Conservation (phyloP, 78 protist genomes). For the Creolimax fragrantissima region DNA sequence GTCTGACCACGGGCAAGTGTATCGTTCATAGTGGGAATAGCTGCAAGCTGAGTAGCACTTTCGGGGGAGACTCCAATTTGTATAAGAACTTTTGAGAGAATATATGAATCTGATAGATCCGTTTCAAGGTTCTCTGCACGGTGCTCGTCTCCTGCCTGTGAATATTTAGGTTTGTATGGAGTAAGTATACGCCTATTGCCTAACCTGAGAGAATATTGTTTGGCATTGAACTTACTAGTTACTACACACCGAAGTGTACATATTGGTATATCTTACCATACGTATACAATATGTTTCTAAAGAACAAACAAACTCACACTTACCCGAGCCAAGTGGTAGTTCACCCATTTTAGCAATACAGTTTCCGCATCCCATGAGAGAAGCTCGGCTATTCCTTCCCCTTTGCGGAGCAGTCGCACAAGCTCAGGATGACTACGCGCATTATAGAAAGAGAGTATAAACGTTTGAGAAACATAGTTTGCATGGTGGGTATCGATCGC, state of each 20-base stretch:
- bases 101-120: constrained; percentile 42
- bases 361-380: constrained; percentile 62
- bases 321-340: constrained; percentile 59
- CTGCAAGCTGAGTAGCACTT: too few relatives aligned
- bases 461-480: too few relatives aligned
- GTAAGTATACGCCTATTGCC: too few relatives aligned
- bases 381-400: constrained; percentile 72
- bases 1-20: background rate
- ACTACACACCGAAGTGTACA: too few relatives aligned
- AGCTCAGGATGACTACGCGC: constrained; percentile 75
- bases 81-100: background rate
- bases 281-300: too few relatives aligned
- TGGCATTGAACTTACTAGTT: too few relatives aligned
- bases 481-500: too few relatives aligned
- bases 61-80: background rate
- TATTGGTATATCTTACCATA: too few relatives aligned
- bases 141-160: constrained; percentile 56
- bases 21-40: background rate
- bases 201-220: too few relatives aligned
- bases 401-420: constrained; percentile 66
- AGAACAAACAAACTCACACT: too few relatives aligned
- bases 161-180: too few relatives aligned
- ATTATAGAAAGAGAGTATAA: background rate
- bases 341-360: constrained; percentile 82
- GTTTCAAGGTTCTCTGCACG: constrained; percentile 40